These are phyloP conservation scores for Backusella circina DNA, from an alignment of 192 early-diverging fungal genomes.

Conservation along the genomic window DNA sequence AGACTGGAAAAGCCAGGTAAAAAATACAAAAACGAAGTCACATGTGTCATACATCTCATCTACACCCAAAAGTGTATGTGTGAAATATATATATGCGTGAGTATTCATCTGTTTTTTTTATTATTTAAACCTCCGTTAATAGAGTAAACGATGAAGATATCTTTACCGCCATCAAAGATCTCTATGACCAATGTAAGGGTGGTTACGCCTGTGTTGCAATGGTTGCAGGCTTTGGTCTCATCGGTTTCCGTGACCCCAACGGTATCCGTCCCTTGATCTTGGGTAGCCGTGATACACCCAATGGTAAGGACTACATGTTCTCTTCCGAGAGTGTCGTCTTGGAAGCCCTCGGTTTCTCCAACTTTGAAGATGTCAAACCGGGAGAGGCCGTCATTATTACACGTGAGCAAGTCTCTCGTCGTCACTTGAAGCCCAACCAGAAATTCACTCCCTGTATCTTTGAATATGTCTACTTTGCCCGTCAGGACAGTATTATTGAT, in stretches of 20 bases:
- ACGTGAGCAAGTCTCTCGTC: conserved; percentile 63
- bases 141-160: conserved; percentile 99
- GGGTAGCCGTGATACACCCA: conserved; percentile 67
- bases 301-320: conserved; percentile 95
- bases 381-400: conserved; percentile 96
- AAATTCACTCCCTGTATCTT: conserved; percentile 93
- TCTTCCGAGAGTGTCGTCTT: conserved; percentile 96
- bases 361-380: conserved; percentile 86
- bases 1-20: conserved; percentile 91
- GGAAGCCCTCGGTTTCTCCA: conserved; percentile 85
- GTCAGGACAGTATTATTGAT: conserved; percentile 98
- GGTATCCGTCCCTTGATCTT: conserved; percentile 96
- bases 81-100: neutral
- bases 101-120: neutral
- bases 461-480: conserved; percentile 99
- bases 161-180: conserved; percentile 83
- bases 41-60: conserved; percentile 18
- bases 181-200: conserved; percentile 82
- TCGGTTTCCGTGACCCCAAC: conserved; percentile 93
- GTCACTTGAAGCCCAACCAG: conserved; percentile 54
- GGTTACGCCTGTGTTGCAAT: conserved; percentile 95
- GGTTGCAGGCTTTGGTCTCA: conserved; percentile 97
- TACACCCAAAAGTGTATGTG: neutral
- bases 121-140: conserved; percentile 5
- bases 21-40: neutral